phyloP scores from a whole-genome alignment of 257 asterid genomes.

The Nicotiana obtusifolia region DNA sequence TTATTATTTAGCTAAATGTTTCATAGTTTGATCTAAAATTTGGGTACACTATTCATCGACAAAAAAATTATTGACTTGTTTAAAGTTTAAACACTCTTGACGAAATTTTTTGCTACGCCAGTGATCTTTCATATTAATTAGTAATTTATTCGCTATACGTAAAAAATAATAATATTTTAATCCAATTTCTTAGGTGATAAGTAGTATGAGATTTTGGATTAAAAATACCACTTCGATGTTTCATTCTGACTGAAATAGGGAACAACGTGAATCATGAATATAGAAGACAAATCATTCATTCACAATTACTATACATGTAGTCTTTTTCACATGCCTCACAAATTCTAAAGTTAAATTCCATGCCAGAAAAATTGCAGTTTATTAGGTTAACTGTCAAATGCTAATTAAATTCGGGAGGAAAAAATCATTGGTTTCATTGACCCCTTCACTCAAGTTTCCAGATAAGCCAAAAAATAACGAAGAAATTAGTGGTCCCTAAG shows the following conservation, averaged over 20 bases:
- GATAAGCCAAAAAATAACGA: not conserved
- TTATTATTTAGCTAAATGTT: too few relatives aligned
- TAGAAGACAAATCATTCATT: too few relatives aligned
- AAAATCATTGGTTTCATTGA: not conserved
- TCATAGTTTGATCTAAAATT: too few relatives aligned
- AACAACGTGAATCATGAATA: not conserved
- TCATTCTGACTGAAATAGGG: not conserved
- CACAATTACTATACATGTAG: too few relatives aligned
- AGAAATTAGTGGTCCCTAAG: not conserved
- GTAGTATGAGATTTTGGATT: not conserved
- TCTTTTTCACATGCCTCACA: not conserved
- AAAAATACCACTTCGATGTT: not conserved
- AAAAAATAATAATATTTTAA: not conserved
- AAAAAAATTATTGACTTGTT: too few relatives aligned
- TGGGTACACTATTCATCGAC: too few relatives aligned
- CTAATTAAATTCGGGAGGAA: not conserved
- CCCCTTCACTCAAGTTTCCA: not conserved
- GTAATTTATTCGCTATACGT: too few relatives aligned
- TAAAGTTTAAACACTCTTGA: too few relatives aligned
- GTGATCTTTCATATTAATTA: too few relatives aligned
- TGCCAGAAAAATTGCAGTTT: not conserved
- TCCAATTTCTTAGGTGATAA: not conserved
- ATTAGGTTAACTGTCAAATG: not conserved
- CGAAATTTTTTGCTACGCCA: too few relatives aligned
- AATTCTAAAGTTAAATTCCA: not conserved